phyloP scores from a whole-genome alignment of 331 rosid genomes.

The Rhamnella rubrinervis region DNA sequence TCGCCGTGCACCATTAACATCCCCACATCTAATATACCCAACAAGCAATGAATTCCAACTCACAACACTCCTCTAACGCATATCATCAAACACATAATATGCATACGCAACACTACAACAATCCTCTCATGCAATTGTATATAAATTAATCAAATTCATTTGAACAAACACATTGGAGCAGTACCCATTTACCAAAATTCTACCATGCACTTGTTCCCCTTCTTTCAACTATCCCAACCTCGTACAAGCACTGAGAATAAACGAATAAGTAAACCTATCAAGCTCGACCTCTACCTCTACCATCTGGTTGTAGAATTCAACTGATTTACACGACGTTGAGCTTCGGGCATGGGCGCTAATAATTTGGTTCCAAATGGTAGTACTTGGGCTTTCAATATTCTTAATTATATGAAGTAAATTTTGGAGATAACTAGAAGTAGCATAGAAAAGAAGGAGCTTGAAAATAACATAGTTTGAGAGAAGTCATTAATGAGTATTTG shows the following conservation, averaged over 20 bases:
- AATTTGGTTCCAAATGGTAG: conserved; percentile 60
- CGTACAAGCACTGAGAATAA: conserved; percentile 60
- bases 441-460: conserved; percentile 54
- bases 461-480: conserved; percentile 46
- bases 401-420: conserved; percentile 37
- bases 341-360: conserved; percentile 48
- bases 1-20: conserved; percentile 41
- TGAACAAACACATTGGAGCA: conserved; percentile 54
- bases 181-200: conserved; percentile 58
- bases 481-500: conserved; percentile 49
- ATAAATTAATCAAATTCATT: conserved; percentile 56
- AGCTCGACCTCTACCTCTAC: conserved; percentile 38
- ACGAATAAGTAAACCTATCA: conserved; percentile 65
- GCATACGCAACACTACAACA: conserved; percentile 31
- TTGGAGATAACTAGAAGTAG: conserved; percentile 34
- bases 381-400: conserved; percentile 39
- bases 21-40: conserved; percentile 49
- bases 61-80: conserved; percentile 59
- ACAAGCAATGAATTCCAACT: conserved; percentile 69
- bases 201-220: conserved; percentile 66
- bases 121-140: conserved; percentile 22
- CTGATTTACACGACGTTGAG: conserved; percentile 35
- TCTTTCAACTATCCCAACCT: conserved; percentile 53
- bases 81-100: conserved; percentile 54
- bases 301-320: conserved; percentile 47